Base-by-base conservation (phyloP, 2,329 filamentous ascomycete species). In the Colletotrichum liaoningense region DNA sequence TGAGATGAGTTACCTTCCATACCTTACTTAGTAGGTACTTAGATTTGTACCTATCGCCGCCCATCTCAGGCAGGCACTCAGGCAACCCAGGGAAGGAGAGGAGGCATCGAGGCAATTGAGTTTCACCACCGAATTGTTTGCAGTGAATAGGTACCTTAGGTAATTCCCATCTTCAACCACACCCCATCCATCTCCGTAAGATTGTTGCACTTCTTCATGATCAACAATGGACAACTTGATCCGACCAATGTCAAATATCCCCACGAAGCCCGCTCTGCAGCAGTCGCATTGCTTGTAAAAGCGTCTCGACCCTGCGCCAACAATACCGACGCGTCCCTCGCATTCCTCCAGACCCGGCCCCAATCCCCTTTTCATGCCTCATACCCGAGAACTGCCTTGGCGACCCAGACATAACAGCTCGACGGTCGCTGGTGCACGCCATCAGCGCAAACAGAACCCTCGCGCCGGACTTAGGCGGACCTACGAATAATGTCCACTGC, bases 261-360 rank as follows among this genome's bases (percentile, higher is more conserved):
- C 19, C 4, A 49, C 9, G 52, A 11, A 55, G 24, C 9, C 28
- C 16, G 24, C 16, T 58, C 28, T 11, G 55, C 14, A 33, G 22
- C 55, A 58, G 22, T 28, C 11, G 16, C 8, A 30, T 58, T 58
- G 55, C 55, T 58, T 19, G 9, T 19, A 28, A 33, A 22, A 33
- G 33, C 28, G 19, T 14, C 26, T 38, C 8, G 14, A 11, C 35
- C 49, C 30, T 52, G 58, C 58, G 19, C 14, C 58, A 42, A 22
- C 42, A n/a, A 52, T 6, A 30, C 33, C 30, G 22, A 58, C 60
- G 52, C 60, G 52, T 64, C 52, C 57, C 59, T 57, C 67, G 56
- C 52, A 57, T 56, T 49, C 60, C 52, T 54, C 16, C 7, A 14
- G 56, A 19, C 42, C 30, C 22, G 28, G 57, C 26, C 24, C 46